A percentile compares a stretch with the other conserved stretches of the same genome.
Conservation (phyloP, 2,329 filamentous ascomycete genomes). For the Kalmusia sp. region DNA sequence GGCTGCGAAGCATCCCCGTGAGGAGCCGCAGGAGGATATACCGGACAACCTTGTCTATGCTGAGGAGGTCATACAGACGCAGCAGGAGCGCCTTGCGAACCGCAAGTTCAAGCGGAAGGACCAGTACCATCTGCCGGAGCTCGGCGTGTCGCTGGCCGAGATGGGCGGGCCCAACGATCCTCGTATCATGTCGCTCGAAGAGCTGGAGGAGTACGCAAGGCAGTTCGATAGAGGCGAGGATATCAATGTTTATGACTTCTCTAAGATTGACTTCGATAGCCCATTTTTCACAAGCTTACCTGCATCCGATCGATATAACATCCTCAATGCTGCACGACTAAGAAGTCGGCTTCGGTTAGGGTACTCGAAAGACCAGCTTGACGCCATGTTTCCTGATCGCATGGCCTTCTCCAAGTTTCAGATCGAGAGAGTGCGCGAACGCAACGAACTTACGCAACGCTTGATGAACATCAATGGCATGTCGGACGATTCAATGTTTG, state of each 20-base stretch:
- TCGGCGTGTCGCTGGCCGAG: constrained; percentile 77
- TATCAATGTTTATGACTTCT: constrained; percentile 87
- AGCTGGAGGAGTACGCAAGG: constrained; percentile 89
- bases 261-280: constrained; percentile 97
- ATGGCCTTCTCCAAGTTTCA: constrained; percentile 98
- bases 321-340: constrained; percentile 89
- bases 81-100: constrained; percentile 74
- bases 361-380: constrained; percentile 92
- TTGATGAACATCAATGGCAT: constrained; percentile 95
- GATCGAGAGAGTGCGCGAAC: constrained; percentile 89
- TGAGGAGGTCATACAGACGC: constrained; percentile 84
- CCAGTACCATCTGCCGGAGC: constrained; percentile 90
- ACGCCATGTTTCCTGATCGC: constrained; percentile 94
- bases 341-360: constrained; percentile 93
- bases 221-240: constrained; percentile 94
- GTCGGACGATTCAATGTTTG: constrained; percentile 76
- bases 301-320: constrained; percentile 91
- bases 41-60: constrained; percentile 84
- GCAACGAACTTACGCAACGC: constrained; percentile 92
- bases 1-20: constrained; percentile 45
- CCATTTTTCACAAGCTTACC: constrained; percentile 94
- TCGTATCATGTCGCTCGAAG: constrained; percentile 93
- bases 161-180: constrained; percentile 94
- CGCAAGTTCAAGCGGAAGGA: constrained; percentile 90
- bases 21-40: constrained; percentile 68